Base-by-base conservation (phyloP, 352 stramenopile species). In the Phytophthora foliorum region DNA sequence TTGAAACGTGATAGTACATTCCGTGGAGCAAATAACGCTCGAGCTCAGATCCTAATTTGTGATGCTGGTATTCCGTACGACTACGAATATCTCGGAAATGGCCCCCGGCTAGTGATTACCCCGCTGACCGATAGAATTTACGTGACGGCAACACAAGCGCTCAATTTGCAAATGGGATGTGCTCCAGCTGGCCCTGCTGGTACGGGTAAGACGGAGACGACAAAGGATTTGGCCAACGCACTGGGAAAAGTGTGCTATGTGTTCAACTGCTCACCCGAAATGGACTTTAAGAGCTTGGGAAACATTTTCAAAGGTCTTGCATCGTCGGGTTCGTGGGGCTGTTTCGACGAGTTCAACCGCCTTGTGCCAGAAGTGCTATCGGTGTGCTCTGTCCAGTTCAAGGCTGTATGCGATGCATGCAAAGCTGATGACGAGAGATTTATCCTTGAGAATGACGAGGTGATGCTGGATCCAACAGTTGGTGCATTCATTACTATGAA, bases 401-500 rank as follows among this genome's bases (percentile, higher is more conserved):
- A 98, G 58, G 90, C 93, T 31, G 92, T 99, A 14, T 99, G 95
- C 55, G 96, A 99, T 66, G 96, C 93, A 21, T 97, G 97, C 55
- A 98, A 98, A 71, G 94, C 93, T n/a, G 91, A 98, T 58, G 82
- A 95, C 34, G 90, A 96, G 53, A 88, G 81, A 24, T 98, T 99
- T 71, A 90, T 97, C n/a, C 83, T 99, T 24, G 95, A 99, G 64
- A 97, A 97, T 39, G 94, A 98, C 57, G 90, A 97, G 49, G 91
- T 98, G 14, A 88, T 79, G 55, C 72, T 99, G 4, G 94, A 98
- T 69, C 92, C 93, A 7, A 95, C 90, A 0, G 97, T 97, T 50
- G 96, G 96, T 34, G 95, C 93, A 8, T 99, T 98, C 71, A 99
- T 99, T 65, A 99, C 96, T 16, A 99, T 99, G 96, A 99, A 99